Evolutionary conservation across 208 protist species (phyloP).

Genomic region (Trichomonas vaginalis): DNA sequence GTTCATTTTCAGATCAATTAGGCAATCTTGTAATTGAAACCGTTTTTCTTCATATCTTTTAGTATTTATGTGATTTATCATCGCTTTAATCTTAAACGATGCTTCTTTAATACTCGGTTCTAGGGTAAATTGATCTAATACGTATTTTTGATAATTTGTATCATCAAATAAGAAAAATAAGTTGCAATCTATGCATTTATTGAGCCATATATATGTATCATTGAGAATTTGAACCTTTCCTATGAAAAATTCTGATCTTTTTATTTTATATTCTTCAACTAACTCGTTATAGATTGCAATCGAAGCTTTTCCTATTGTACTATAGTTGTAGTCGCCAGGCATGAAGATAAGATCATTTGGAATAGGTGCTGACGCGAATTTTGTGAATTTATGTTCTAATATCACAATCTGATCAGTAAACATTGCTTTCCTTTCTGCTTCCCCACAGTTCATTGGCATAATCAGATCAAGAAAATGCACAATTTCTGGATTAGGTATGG

Average conservation of each 20-base stretch:
- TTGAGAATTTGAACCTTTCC: not conserved
- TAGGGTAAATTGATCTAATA: not conserved
- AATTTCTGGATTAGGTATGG: not conserved
- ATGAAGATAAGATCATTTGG: not conserved
- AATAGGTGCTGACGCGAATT: not conserved
- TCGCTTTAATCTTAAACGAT: not conserved
- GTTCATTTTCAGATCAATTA: not conserved
- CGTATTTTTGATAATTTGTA: not conserved
- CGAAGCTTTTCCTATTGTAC: not conserved
- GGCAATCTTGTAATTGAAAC: not conserved
- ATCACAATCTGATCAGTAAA: not conserved
- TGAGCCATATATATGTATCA: not conserved
- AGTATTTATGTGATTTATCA: not conserved
- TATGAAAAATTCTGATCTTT: not conserved
- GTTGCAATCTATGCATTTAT: not conserved
- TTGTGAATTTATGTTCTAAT: not conserved
- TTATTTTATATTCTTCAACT: not conserved
- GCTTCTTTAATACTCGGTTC: not conserved
- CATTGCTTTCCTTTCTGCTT: not conserved
- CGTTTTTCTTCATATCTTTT: not conserved
- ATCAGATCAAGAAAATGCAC: not conserved
- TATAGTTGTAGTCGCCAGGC: not conserved
- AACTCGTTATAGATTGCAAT: not conserved
- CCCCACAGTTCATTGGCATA: not conserved
- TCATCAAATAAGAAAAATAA: not conserved